Evolutionary conservation across 164 flowering plant species (phyloP).

Genomic region (Tetracentron sinense): DNA sequence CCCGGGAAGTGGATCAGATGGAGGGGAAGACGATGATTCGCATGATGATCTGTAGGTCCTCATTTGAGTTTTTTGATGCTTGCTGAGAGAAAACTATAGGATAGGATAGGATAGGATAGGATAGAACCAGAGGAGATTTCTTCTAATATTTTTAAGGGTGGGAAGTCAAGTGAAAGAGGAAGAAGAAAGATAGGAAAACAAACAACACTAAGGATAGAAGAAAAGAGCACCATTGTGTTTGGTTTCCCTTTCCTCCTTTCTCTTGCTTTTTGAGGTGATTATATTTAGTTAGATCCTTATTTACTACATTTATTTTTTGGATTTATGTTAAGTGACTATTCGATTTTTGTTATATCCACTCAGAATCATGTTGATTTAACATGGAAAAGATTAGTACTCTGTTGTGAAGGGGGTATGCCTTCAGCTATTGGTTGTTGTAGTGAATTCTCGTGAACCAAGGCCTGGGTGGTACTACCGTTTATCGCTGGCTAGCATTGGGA

Average conservation of each 20-base stretch:
- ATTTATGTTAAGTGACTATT: background rate
- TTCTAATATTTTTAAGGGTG: background rate
- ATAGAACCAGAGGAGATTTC: too few relatives aligned
- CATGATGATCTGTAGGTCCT: conserved; percentile 68
- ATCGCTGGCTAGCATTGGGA: too few relatives aligned
- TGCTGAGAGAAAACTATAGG: background rate
- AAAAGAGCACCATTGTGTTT: background rate
- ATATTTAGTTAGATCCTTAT: background rate
- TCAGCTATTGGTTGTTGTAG: too few relatives aligned
- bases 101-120: background rate
- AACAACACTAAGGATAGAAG: too few relatives aligned
- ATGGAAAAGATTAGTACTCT: too few relatives aligned
- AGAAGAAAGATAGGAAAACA: too few relatives aligned
- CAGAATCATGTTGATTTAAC: too few relatives aligned
- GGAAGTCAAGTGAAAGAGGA: background rate
- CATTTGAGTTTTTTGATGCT: background rate
- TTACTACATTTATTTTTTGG: too few relatives aligned
- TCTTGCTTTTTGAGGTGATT: background rate
- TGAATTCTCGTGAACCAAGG: too few relatives aligned
- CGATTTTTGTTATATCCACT: too few relatives aligned
- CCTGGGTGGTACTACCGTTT: too few relatives aligned
- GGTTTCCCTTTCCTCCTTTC: background rate
- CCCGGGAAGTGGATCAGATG: conserved; percentile 44
- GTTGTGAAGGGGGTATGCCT: too few relatives aligned
- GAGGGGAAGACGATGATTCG: conserved; percentile 52